A percentile compares a stretch with the other conserved stretches of the same genome.
Conservation (phyloP, 148 eudicot species). For the Vaccinium vitisidaea region DNA sequence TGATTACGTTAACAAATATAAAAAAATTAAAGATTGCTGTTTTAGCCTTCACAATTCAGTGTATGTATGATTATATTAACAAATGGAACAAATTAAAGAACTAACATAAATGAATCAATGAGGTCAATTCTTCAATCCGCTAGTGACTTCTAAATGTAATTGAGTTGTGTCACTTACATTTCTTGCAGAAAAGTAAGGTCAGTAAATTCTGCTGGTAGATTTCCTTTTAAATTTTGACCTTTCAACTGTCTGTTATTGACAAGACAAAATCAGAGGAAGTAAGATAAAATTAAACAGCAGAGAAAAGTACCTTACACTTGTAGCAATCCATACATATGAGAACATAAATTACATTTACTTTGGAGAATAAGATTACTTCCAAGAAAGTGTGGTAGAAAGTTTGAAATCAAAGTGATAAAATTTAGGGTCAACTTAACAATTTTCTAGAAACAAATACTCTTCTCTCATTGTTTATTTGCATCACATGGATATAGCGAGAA, state of each 20-base stretch:
- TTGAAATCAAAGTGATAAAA: neutral
- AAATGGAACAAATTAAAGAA: neutral
- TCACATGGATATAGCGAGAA: neutral
- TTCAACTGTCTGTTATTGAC: conserved; percentile 51
- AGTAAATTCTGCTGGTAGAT: conserved; percentile 56
- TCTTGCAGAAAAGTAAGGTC: conserved; percentile 48
- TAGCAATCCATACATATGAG: neutral
- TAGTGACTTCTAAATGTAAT: neutral
- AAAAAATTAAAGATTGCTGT: neutral
- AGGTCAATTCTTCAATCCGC: neutral
- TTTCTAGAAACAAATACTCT: neutral
- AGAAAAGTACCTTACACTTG: neutral
- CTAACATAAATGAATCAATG: neutral
- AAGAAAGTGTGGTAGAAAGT: neutral
- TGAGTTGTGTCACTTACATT: conserved; percentile 44
- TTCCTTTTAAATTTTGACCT: conserved; percentile 73
- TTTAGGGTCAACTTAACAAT: neutral
- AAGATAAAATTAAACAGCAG: neutral
- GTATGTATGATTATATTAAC: neutral
- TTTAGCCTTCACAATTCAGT: neutral
- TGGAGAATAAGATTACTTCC: neutral
- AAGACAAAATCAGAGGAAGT: neutral
- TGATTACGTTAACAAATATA: neutral
- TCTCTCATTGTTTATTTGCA: neutral
- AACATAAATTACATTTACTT: neutral